phyloP scores from a whole-genome alignment of 768 basidiomycete genomes.

The Boletus fagicola region DNA sequence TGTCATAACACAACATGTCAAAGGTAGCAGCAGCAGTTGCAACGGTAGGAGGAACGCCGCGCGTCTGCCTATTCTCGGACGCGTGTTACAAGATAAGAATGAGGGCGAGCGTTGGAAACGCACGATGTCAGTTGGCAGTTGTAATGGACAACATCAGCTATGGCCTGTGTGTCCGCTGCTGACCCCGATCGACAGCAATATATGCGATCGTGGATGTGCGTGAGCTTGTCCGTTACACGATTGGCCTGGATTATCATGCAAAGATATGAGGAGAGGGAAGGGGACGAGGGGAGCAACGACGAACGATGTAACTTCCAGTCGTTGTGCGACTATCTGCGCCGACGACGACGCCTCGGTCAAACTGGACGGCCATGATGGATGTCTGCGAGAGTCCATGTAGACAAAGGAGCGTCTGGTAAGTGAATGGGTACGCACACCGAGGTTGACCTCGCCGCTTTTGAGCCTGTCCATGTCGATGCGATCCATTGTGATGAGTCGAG shows the following conservation, averaged over 20 bases:
- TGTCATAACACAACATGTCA: slow-evolving; percentile 86
- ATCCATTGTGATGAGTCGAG: slow-evolving; percentile 43
- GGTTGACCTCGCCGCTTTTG: slow-evolving; percentile 94
- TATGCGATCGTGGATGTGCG: slow-evolving; percentile 94
- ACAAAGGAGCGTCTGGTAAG: not conserved
- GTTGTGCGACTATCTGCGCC: slow-evolving; percentile 98
- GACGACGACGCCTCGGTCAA: slow-evolving; percentile 90
- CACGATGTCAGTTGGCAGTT: slow-evolving; percentile 75
- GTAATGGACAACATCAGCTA: slow-evolving; percentile 89
- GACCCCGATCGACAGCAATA: slow-evolving; percentile 99
- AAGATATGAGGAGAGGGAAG: not conserved
- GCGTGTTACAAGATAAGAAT: not conserved
- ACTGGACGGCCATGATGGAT: slow-evolving; percentile 99
- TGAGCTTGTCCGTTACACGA: slow-evolving; percentile 98
- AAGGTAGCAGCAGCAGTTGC: slow-evolving; percentile 79
- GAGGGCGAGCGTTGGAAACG: slow-evolving; percentile 22
- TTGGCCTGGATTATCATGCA: slow-evolving; percentile 64
- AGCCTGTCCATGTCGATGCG: slow-evolving; percentile 81
- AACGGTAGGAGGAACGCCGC: slow-evolving; percentile 71
- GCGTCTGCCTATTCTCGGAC: slow-evolving; percentile 44
- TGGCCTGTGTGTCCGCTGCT: slow-evolving; percentile 95
- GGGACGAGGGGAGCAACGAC: slow-evolving; percentile 22
- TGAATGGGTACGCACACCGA: slow-evolving; percentile 65
- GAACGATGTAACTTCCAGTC: slow-evolving; percentile 92
- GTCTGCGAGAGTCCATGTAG: slow-evolving; percentile 53